Percentiles rank a stretch among this genome's conserved stretches.
Evolutionary conservation across 352 stramenopile genomes (phyloP).

Genomic region (Globisporangium cylindrosporum): DNA sequence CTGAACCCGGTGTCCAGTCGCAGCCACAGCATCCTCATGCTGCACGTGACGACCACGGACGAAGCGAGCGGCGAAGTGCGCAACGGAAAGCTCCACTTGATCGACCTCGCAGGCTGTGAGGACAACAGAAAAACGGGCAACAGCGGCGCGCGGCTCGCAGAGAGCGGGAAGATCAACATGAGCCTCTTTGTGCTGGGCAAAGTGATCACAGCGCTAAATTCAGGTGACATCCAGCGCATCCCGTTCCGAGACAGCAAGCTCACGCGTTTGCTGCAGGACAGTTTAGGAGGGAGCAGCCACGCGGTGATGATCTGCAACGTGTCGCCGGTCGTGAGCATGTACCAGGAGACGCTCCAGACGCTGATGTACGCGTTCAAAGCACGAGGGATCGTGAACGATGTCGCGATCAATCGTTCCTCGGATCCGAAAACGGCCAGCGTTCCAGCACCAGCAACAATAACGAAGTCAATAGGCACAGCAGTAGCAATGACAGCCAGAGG

Average conservation of each 20-base stretch:
- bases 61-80: slow-evolving; percentile 10
- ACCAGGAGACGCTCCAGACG: slow-evolving; percentile 38
- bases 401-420: slow-evolving; percentile 13
- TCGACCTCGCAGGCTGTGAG: slow-evolving; percentile 42
- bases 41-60: slow-evolving; percentile 33
- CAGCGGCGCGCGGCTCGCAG: slow-evolving; percentile 26
- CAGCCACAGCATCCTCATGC: slow-evolving; percentile 81
- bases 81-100: slow-evolving; percentile 36
- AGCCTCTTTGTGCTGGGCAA: slow-evolving; percentile 75
- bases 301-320: slow-evolving; percentile 47
- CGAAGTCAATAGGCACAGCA: not conserved
- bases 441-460: not conserved
- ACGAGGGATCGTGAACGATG: slow-evolving; percentile 29
- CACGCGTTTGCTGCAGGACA: slow-evolving; percentile 66
- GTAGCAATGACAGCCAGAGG: not conserved
- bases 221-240: slow-evolving; percentile 59
- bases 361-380: slow-evolving; percentile 41
- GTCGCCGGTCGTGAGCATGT: slow-evolving; percentile 19
- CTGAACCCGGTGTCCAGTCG: slow-evolving; percentile 70
- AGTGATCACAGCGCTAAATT: slow-evolving; percentile 69
- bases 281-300: slow-evolving; percentile 35
- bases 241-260: slow-evolving; percentile 75
- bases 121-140: slow-evolving; percentile 34
- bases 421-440: not conserved
- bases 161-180: slow-evolving; percentile 70